Base-by-base conservation (phyloP, 2,329 filamentous ascomycete species). In the Aureobasidium sp. region DNA sequence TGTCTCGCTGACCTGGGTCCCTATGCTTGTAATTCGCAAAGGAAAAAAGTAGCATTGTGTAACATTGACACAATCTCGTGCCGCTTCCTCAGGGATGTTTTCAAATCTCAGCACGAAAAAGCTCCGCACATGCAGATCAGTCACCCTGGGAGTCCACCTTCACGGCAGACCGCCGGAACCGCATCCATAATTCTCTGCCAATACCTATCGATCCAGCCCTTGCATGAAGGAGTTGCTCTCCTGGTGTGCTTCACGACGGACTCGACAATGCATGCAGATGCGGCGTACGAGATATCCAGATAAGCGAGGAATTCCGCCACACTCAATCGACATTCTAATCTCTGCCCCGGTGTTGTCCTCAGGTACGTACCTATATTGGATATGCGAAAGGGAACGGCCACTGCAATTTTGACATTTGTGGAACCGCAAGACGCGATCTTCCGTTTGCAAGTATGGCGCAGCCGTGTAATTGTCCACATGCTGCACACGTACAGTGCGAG, bases 291-390 rank as follows among this genome's bases (percentile, higher is more conserved):
- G 32, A 14, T 37, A 48, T 48, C 32, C 16, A 35, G 44, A 48
- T 48, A 48, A 48, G 44, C 44, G 44, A 48, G 44, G 44, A 14
- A 37, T 35, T 48, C n/a, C 21, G 44, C 44, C 44, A 48, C 44
- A 48, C 44, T 37, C 44, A 48, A 48, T 48, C 44, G 44, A 48
- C 44, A 17, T 48, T 37, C 22, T 37, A 19, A 48, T 32, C 16
- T 37, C n/a, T 19, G 30, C 44, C 44, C 44, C 44, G 44, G 44
- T 14, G 37, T n/a, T 48, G 44, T 47, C 30, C 32, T 25, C 16
- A 48, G 22, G 44, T 48, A 48, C 44, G 44, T 48, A 48, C 32
- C 21, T 8, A 5, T 21, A 29, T 12, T n/a, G n/a, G n/a, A 29
- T 29, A 5, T 3, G 11, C 22, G 4, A 24, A 48, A 16, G 30